Evolutionary conservation across 805 yeast genomes (phyloP).

Genomic region (Blastobotrys mokoenaii): DNA sequence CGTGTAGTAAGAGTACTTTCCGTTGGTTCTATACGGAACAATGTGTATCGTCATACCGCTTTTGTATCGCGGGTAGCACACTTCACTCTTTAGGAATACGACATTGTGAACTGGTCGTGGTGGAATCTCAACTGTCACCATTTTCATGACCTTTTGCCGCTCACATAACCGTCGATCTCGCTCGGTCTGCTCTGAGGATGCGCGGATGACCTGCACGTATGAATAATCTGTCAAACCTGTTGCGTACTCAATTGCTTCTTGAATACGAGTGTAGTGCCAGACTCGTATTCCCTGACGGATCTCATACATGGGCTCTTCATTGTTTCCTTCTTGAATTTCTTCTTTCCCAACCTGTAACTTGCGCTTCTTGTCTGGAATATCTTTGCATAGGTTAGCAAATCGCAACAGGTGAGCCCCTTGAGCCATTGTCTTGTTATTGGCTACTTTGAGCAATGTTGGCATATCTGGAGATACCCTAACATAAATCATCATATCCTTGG

Average conservation of each 20-base stretch:
- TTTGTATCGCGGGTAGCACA: slow-evolving; percentile 57
- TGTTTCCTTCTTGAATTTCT: no score
- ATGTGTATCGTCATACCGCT: slow-evolving; percentile 55
- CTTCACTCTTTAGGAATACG: slow-evolving; percentile 44
- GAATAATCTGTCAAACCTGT: slow-evolving; percentile 7
- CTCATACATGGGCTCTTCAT: no score
- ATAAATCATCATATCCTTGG: background rate
- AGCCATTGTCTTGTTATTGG: no score
- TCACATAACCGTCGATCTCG: background rate
- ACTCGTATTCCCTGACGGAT: background rate
- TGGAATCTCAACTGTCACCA: slow-evolving; percentile 11
- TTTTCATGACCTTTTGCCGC: slow-evolving; percentile 13
- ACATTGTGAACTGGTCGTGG: slow-evolving; percentile 24
- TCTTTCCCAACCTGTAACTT: no score
- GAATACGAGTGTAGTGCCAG: slow-evolving; percentile 5
- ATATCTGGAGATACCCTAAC: background rate
- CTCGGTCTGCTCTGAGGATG: slow-evolving; percentile 7
- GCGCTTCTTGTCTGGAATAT: no score
- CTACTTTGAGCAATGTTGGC: no score
- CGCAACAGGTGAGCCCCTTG: no score
- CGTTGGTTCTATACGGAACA: slow-evolving; percentile 33
- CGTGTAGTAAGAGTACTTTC: slow-evolving; percentile 1
- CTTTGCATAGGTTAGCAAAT: no score
- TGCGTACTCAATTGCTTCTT: slow-evolving; percentile 6
- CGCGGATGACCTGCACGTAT: slow-evolving; percentile 16